Percentiles rank a stretch among this genome's conserved stretches.
Evolutionary conservation across 306 rosid genomes (phyloP).

Genomic region (Quercus berberidifolia): DNA sequence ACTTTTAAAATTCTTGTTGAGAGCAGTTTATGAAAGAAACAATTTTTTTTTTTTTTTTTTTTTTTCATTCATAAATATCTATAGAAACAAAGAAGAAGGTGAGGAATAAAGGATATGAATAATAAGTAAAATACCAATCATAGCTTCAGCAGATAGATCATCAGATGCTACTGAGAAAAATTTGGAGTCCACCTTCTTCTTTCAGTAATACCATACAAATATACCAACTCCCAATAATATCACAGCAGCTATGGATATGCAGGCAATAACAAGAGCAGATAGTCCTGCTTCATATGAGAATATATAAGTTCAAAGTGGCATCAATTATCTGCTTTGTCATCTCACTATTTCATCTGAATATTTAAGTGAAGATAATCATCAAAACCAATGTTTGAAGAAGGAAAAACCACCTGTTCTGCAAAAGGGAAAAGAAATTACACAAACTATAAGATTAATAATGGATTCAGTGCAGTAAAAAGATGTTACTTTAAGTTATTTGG

Average conservation of each 20-base stretch:
- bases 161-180: slow-evolving; percentile 32
- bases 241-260: slow-evolving; percentile 54
- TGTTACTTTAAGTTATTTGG: not conserved
- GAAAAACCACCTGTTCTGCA: slow-evolving; percentile 74
- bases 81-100: not conserved
- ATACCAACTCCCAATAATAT: slow-evolving; percentile 48
- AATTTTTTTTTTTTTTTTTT: not conserved
- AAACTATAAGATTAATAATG: not conserved
- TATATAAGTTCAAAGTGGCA: slow-evolving; percentile 29
- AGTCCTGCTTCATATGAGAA: slow-evolving; percentile 57
- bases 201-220: slow-evolving; percentile 45
- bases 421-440: slow-evolving; percentile 6
- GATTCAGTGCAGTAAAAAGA: not conserved
- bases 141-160: slow-evolving; percentile 43
- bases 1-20: not conserved
- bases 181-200: slow-evolving; percentile 35
- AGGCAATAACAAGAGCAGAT: slow-evolving; percentile 60
- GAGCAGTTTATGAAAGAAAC: not conserved
- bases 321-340: slow-evolving; percentile 12
- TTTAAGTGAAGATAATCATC: slow-evolving; percentile 18
- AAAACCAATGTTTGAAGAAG: slow-evolving; percentile 32
- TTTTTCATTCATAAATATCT: not conserved
- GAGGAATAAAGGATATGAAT: not conserved
- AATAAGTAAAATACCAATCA: slow-evolving; percentile 34
- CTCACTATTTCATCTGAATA: slow-evolving; percentile 21